Evolutionary conservation across 345 rosid species (phyloP).

Genomic region (Carallia pectinifolia): DNA sequence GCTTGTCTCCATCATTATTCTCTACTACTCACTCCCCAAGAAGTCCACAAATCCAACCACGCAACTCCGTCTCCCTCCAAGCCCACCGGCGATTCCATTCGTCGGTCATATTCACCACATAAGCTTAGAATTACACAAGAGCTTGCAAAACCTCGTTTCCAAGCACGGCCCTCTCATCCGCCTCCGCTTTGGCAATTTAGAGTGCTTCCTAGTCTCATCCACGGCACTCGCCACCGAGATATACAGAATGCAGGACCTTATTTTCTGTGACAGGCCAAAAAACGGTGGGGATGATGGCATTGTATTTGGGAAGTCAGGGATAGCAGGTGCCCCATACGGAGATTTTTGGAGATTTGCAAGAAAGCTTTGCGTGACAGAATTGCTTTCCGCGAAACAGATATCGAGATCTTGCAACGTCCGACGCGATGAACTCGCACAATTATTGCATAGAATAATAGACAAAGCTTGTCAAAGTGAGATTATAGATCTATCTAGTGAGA

Average conservation of each 20-base stretch:
- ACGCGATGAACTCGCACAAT: constrained; percentile 26
- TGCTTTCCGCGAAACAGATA: constrained; percentile 32
- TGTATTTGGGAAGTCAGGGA: constrained; percentile 26
- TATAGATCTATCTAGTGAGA: constrained; percentile 33
- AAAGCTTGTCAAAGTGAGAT: constrained; percentile 24
- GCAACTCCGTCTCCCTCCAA: constrained; percentile 36
- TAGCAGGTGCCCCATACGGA: constrained; percentile 36
- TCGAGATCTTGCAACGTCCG: constrained; percentile 27
- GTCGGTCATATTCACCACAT: constrained; percentile 51
- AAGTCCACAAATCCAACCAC: constrained; percentile 9
- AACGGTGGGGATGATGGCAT: constrained; percentile 14
- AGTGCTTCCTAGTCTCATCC: too few relatives aligned
- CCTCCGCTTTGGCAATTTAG: too few relatives aligned
- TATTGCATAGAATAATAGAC: constrained; percentile 24
- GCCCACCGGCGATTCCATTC: constrained; percentile 41
- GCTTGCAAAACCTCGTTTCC: constrained; percentile 14
- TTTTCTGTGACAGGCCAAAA: constrained; percentile 17
- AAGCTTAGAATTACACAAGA: constrained; percentile 21
- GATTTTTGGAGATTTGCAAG: constrained; percentile 35
- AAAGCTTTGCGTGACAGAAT: constrained; percentile 37
- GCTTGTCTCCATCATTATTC: too few relatives aligned
- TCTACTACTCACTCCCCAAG: constrained; percentile 8
- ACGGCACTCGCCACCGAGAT: too few relatives aligned
- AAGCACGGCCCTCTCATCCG: too few relatives aligned
- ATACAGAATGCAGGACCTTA: constrained; percentile 19